Percentiles rank a stretch among this genome's conserved stretches.
Conservation (phyloP, 495 filamentous ascomycete species). For the Lophiotrema nucula region DNA sequence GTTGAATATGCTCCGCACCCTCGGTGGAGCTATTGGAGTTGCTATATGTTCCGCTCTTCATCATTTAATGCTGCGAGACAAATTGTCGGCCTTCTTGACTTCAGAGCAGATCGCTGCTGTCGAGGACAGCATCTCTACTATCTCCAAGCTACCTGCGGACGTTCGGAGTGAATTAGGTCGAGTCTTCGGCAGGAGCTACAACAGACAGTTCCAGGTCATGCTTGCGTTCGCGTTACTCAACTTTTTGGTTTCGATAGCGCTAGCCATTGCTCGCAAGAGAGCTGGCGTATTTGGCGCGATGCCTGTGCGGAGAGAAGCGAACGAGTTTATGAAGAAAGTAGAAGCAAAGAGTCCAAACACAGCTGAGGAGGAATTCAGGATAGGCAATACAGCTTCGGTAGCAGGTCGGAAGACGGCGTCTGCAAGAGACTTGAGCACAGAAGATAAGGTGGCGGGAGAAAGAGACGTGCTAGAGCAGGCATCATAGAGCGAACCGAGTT, state of each 20-base stretch:
- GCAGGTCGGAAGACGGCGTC: too few species aligned
- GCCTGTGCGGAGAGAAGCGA: conserved; percentile 10
- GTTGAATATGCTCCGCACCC: conserved; percentile 32
- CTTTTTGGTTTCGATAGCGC: conserved; percentile 11
- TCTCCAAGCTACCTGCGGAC: conserved; percentile 6
- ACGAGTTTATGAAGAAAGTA: conserved; percentile 21
- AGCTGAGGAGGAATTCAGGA: too few species aligned
- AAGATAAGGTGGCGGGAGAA: too few species aligned
- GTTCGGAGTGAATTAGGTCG: background rate
- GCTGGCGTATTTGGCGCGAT: conserved; percentile 11
- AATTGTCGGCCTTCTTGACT: conserved; percentile 15
- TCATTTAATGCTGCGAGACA: conserved; percentile 8
- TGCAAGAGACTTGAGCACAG: too few species aligned
- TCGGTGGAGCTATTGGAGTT: conserved; percentile 32
- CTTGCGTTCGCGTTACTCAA: conserved; percentile 21
- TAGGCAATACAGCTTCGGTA: too few species aligned
- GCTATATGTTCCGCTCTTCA: conserved; percentile 32
- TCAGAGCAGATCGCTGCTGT: conserved; percentile 19
- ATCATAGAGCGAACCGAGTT: too few species aligned
- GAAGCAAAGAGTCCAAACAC: too few species aligned
- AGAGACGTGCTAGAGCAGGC: too few species aligned
- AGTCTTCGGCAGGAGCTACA: conserved; percentile 27
- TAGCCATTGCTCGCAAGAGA: conserved; percentile 12
- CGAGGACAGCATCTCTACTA: conserved; percentile 2
- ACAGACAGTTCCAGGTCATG: conserved; percentile 28